Base-by-base conservation (phyloP, 805 yeast species). In the Yamadazyma scolyti region DNA sequence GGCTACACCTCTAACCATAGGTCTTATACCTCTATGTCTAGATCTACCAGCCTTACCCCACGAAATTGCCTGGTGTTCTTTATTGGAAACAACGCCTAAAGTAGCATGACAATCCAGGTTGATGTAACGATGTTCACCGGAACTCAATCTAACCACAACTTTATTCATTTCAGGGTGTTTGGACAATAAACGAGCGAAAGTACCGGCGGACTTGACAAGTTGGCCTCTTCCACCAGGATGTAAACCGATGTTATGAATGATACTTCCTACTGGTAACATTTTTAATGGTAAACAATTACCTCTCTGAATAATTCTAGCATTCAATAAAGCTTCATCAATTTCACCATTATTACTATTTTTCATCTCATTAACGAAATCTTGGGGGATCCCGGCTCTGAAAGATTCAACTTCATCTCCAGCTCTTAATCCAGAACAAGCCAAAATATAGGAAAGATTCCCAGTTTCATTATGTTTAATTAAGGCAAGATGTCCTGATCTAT, bases 11-110 rank as follows among this genome's bases (percentile, higher is more conserved):
- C 98, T 82, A 23, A 89, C 97, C 30, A 81, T 77, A 21, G 98
- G 98, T 61, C 97, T 79, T 51, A 82, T 80, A 42, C 97, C 98
- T 54, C 83, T 68, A 71, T 88, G 82, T 58, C 98, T 81, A 31
- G 82, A 71, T 61, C 97, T 78, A 51, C 98, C 98, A 15, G 98
- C 98, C 60, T 93, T 93, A 72, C 98, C 98, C 65, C 87, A 75
- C 37, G 84, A 75, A 42, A 77, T 75, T 46, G 86, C 85, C 63
- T 84, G 93, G 62, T 90, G 96, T 46, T 88, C 97, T 31, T 86
- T 76, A 58, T 93, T 93, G 10, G 96, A 87, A 9, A 88, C 95
- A 29, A 85, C 75, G 20, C 98, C 98, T 40, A 93, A 69, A 1
- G 97, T 88, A 14, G 97, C 97, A 59, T 90, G 85, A 16, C 96